A percentile compares a stretch with the other conserved stretches of the same genome.
Evolutionary conservation across 2,329 filamentous ascomycete species (phyloP).

Genomic region (Xylariaceae sp.): DNA sequence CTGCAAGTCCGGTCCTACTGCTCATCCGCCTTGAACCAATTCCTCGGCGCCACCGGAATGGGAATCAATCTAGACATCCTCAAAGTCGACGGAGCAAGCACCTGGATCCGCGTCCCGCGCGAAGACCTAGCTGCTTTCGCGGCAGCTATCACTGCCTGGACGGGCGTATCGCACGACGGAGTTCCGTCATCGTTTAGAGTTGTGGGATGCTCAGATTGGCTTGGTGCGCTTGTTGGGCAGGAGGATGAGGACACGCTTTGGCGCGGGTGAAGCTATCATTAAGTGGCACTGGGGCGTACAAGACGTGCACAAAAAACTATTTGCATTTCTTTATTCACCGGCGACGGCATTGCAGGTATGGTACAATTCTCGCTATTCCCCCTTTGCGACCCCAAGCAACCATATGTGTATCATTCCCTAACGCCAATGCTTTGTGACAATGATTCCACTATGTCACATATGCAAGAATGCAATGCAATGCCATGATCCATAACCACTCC

Average conservation of each 20-base stretch:
- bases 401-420: slow-evolving; percentile 22
- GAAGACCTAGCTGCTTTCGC: slow-evolving; percentile 60
- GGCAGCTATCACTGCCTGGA: slow-evolving; percentile 65
- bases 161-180: slow-evolving; percentile 43
- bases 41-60: slow-evolving; percentile 66
- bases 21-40: slow-evolving; percentile 61
- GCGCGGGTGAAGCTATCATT: slow-evolving; percentile 36
- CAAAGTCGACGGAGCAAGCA: slow-evolving; percentile 52
- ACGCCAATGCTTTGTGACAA: slow-evolving; percentile 33
- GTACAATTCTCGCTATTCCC: slow-evolving; percentile 6
- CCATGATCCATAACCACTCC: slow-evolving; percentile 24
- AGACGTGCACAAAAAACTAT: background rate
- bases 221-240: slow-evolving; percentile 57
- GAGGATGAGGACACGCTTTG: slow-evolving; percentile 49
- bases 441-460: slow-evolving; percentile 24
- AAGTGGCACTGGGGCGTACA: background rate
- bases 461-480: slow-evolving; percentile 26
- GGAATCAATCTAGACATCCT: slow-evolving; percentile 71
- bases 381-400: slow-evolving; percentile 4
- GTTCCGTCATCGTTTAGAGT: slow-evolving; percentile 53
- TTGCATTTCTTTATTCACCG: slow-evolving; percentile 12
- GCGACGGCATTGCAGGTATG: slow-evolving; percentile 16
- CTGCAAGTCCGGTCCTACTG: slow-evolving; percentile 63
- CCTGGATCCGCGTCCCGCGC: slow-evolving; percentile 64
- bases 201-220: slow-evolving; percentile 60